Conservation (phyloP, 1,284 basidiomycete species). For the Papiliotrema nemorosa region DNA sequence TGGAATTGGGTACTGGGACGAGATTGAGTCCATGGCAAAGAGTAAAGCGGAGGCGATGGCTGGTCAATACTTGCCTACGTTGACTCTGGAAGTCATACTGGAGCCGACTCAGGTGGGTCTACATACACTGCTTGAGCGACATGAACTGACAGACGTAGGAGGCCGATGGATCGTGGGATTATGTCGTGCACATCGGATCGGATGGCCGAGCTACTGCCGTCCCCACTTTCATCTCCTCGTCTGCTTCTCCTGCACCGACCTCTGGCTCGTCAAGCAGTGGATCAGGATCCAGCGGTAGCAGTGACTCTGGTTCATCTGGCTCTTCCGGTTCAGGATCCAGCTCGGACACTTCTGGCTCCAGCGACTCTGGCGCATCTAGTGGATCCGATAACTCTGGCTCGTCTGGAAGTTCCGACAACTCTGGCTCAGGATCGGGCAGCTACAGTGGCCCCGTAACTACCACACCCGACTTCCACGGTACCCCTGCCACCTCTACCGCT, state of each 20-base stretch:
- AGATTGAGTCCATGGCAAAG: slow-evolving; percentile 3
- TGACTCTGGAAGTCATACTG: slow-evolving; percentile 46
- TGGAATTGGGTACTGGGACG: not conserved
- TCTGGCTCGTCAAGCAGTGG: not conserved
- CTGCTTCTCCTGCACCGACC: slow-evolving; percentile 8
- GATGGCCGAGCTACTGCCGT: slow-evolving; percentile 47
- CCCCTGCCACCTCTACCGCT: slow-evolving; percentile 2
- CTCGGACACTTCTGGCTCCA: slow-evolving; percentile 2
- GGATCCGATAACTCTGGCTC: not conserved
- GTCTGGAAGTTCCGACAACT: not conserved
- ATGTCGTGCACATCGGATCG: slow-evolving; percentile 42
- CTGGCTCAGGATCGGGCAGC: slow-evolving; percentile 3
- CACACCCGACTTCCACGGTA: slow-evolving; percentile 4
- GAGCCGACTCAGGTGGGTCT: slow-evolving; percentile 45
- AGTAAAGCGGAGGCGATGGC: slow-evolving; percentile 19
- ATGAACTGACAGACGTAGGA: slow-evolving; percentile 17
- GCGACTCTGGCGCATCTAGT: not conserved
- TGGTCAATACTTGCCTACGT: slow-evolving; percentile 40
- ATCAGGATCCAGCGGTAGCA: slow-evolving; percentile 1
- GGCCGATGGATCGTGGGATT: slow-evolving; percentile 48
- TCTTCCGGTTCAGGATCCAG: not conserved
- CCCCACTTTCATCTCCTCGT: slow-evolving; percentile 32
- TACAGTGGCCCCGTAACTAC: slow-evolving; percentile 5
- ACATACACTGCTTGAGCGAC: no score
- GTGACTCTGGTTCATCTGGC: not conserved